phyloP scores from a whole-genome alignment of 148 eudicot genomes.

The Rheum nobile region DNA sequence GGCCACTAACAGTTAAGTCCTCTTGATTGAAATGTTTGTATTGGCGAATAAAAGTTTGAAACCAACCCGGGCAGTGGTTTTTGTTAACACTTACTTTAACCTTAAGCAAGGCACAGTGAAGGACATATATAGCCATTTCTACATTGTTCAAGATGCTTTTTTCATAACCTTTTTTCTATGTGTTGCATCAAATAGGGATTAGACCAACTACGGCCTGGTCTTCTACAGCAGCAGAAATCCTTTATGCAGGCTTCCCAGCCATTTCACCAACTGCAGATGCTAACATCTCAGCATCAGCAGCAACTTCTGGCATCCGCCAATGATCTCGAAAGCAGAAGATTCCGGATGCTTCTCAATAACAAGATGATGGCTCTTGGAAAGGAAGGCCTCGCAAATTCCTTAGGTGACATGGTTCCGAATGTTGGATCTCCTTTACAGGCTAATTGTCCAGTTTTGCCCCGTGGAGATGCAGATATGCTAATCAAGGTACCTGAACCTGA shows the following conservation, averaged over 20 bases:
- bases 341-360: constrained; percentile 42
- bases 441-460: constrained; percentile 41
- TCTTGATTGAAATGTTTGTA: neutral
- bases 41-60: neutral
- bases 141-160: neutral
- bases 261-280: constrained; percentile 56
- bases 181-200: constrained; percentile 29
- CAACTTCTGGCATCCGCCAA: constrained; percentile 50
- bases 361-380: constrained; percentile 40
- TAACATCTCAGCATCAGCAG: constrained; percentile 52
- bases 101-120: neutral
- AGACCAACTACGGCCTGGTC: constrained; percentile 52
- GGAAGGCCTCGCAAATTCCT: constrained; percentile 41
- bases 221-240: constrained; percentile 64
- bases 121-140: neutral
- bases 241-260: constrained; percentile 56
- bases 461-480: constrained; percentile 50
- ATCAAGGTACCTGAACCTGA: constrained; percentile 27
- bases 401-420: constrained; percentile 39
- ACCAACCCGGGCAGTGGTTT: neutral
- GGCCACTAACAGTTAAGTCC: constrained; percentile 71
- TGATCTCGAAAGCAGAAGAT: constrained; percentile 53
- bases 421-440: constrained; percentile 50
- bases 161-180: neutral
- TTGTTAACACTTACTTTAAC: neutral